Evolutionary conservation across 169 alveolate species (phyloP).

Genomic region (Eimeria praecox): DNA sequence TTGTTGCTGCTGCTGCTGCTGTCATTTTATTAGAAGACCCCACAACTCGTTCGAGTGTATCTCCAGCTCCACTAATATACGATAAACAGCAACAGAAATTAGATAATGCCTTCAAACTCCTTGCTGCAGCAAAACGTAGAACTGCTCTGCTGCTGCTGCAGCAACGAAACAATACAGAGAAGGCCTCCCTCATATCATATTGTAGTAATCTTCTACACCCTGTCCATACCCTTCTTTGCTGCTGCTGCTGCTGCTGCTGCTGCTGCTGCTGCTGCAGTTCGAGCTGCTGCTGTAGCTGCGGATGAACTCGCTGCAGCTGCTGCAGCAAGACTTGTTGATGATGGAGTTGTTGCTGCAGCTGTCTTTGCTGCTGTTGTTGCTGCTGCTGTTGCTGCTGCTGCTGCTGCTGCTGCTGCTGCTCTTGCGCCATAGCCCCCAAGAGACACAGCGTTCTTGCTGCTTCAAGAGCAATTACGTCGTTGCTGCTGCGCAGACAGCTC

Average conservation of each 20-base stretch:
- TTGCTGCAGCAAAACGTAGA: conserved; percentile 17
- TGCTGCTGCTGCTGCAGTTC: conserved; percentile 45
- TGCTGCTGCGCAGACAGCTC: conserved; percentile 84
- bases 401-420: neutral
- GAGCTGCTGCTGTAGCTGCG: neutral
- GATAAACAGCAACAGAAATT: neutral
- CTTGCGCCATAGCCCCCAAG: conserved; percentile 82
- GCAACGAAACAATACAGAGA: neutral
- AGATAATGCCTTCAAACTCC: neutral
- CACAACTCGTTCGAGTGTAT: neutral
- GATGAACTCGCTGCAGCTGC: neutral
- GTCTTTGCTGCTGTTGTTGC: conserved; percentile 41
- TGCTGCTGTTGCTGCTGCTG: conserved; percentile 40
- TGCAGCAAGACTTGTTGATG: neutral
- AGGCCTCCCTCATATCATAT: conserved; percentile 64
- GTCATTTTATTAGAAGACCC: conserved; percentile 83
- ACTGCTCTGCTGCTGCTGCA: conserved; percentile 36
- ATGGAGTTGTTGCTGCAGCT: conserved; percentile 28
- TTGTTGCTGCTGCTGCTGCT: conserved; percentile 97
- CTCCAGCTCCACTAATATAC: neutral
- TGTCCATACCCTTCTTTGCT: neutral
- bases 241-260: conserved; percentile 58
- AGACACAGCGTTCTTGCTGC: conserved; percentile 85
- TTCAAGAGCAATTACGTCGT: conserved; percentile 86
- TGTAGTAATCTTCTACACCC: neutral